Evolutionary conservation across 2,329 filamentous ascomycete genomes (phyloP), one percentile per base, ranked within the genome.

Genomic region (Ceratocystiopsis brevicomis): DNA sequence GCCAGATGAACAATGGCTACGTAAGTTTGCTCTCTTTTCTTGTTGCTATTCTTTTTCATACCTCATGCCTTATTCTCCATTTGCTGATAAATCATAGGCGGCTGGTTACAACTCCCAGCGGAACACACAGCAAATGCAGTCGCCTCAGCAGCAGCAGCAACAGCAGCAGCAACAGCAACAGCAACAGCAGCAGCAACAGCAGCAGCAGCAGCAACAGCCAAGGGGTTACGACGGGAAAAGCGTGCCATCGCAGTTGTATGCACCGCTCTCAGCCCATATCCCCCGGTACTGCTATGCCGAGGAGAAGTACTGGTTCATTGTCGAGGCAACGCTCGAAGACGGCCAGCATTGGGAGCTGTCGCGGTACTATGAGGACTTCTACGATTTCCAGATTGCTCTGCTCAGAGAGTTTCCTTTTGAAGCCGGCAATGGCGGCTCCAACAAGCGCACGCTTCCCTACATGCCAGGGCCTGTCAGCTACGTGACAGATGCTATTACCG

Each of bases 391-490:
- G 59, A 96, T 96, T 56, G 84, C 86, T 32, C 76, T 98, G 10
- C 73, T 98, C 40, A 88, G 86, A 38, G 84, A 78, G 50, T 96
- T 95, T 55, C 88, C 90, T 18, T 77, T 82, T 34, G 90, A 96
- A 60, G 88, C 90, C 35, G 90, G 90, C 43, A 90, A 92, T 55
- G 81, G 78, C 16, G 79, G 80, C 38, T 71, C 70, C 41, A 77
- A 86, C 55, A 78, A 81, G 56, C 79, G 90, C 44, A 85, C 81
- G 10, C 63, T 98, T 13, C 90, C 90, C 2, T 96, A 93, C 59
- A 98, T 98, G 90, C 90, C 90, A 11, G 90, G 90, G 6, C 90
- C 90, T 3, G 88, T 98, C 48, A 93, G 87, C 50, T 94, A 93
- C 60, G 88, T 96, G 44, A 98, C 88, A n/a, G 88, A 96, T 56